Evolutionary conservation across 1,139 yeast genomes (phyloP).

Genomic region (Debaryomyces robertsiae): DNA sequence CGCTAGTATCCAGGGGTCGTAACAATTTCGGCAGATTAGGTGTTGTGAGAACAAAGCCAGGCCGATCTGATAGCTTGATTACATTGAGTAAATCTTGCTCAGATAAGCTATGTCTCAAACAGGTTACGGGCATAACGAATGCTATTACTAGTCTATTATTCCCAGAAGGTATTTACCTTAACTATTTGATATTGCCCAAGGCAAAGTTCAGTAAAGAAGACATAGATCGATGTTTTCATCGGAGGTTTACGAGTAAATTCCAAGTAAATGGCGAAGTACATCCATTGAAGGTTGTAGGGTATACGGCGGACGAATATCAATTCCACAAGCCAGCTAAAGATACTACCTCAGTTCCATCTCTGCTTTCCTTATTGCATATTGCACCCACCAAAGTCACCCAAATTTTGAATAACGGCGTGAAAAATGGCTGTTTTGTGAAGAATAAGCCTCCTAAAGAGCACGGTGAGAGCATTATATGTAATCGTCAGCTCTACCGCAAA

Average conservation of each 20-base stretch:
- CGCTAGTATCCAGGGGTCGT: slow-evolving; percentile 56
- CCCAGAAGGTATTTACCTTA: slow-evolving; percentile 45
- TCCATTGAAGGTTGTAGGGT: slow-evolving; percentile 25
- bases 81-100: slow-evolving; percentile 84
- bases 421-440: slow-evolving; percentile 51
- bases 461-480: slow-evolving; percentile 49
- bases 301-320: slow-evolving; percentile 26
- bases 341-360: slow-evolving; percentile 32
- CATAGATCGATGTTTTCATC: slow-evolving; percentile 55
- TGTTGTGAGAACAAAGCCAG: slow-evolving; percentile 86
- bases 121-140: slow-evolving; percentile 60
- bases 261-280: slow-evolving; percentile 15
- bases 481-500: slow-evolving; percentile 26
- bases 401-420: slow-evolving; percentile 55
- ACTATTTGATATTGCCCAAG: slow-evolving; percentile 56
- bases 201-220: slow-evolving; percentile 32
- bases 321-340: slow-evolving; percentile 26
- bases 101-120: slow-evolving; percentile 73
- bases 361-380: slow-evolving; percentile 37
- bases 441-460: slow-evolving; percentile 44
- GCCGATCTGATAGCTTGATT: slow-evolving; percentile 71
- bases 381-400: slow-evolving; percentile 32
- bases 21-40: slow-evolving; percentile 61
- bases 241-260: slow-evolving; percentile 27
- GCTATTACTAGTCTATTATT: slow-evolving; percentile 45